Evolutionary conservation across 495 filamentous ascomycete genomes (phyloP), one percentile per base, ranked within the genome.

Genomic region (Penicillium waksmanii): DNA sequence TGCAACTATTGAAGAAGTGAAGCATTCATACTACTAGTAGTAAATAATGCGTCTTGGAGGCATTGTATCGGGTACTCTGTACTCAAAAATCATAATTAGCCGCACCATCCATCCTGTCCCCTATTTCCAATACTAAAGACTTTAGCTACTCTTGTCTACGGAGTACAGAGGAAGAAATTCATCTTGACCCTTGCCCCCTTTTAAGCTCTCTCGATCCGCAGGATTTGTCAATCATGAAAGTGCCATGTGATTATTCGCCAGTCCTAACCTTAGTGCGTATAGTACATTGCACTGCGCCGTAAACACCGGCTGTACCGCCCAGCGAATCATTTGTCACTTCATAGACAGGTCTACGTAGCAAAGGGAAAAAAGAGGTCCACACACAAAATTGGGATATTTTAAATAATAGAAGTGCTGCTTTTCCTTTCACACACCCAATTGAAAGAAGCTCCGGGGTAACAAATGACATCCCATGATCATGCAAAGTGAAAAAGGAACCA

Each of bases 391-490:
- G 19, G 47, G 21, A 50, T 44, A 44, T 44, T 44, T 44, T 51
- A 38, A 57, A 50, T 35, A 51, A 56, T 18, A 57, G 55, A 42
- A 54, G 43, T 48, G 58, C 53, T 55, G 63, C 40, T 53, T 59
- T 59, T 59, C 47, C 53, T 61, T 58, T 62, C 43, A 60, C 46
- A 56, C 56, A 55, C 60, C 55, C 57, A 60, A 56, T 62, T 53
- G 47, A 54, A 62, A 61, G 51, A 58, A 66, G 51, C 51, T 57
- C 58, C 50, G 25, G 67, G 62, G 54, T 59, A 65, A 59, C 52
- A 58, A 42, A 58, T 61, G 57, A 50, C 34, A 66, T 58, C 65
- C 67, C 60, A 57, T 67, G 62, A 62, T 64, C 58, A 71, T 68
- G 63, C 65, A 68, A 66, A 53, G 40, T 64, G 36, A 63, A 64